These are phyloP conservation scores for Cladosporium sp. DNA, from an alignment of 2,329 filamentous ascomycete species.

Conservation along the genomic window DNA sequence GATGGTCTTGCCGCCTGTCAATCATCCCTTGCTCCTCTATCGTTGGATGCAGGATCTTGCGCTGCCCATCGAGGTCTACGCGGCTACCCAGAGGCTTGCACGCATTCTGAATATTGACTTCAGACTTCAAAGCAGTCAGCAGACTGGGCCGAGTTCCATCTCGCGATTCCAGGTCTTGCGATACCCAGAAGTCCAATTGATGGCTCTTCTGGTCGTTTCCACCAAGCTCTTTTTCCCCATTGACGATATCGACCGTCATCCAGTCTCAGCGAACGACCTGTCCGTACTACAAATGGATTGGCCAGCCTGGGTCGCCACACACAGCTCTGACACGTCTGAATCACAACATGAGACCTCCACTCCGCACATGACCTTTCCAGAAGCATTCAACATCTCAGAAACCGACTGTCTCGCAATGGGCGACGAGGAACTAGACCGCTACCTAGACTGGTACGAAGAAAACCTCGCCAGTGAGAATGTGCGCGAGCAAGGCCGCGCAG, in stretches of 20 bases:
- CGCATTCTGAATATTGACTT: slow-evolving; percentile 48
- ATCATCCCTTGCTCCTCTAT: slow-evolving; percentile 62
- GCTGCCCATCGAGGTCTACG: slow-evolving; percentile 67
- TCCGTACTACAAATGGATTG: slow-evolving; percentile 64
- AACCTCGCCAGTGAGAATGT: slow-evolving; percentile 53
- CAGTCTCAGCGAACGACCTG: slow-evolving; percentile 50
- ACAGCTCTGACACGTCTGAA: slow-evolving; percentile 29
- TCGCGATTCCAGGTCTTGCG: slow-evolving; percentile 45
- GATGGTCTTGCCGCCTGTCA: slow-evolving; percentile 68
- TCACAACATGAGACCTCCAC: background rate
- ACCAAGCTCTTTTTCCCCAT: slow-evolving; percentile 78
- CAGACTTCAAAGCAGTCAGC: slow-evolving; percentile 26
- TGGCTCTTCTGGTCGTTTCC: slow-evolving; percentile 66
- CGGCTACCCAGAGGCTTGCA: slow-evolving; percentile 54
- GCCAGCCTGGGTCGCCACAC: slow-evolving; percentile 55
- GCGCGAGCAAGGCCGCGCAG: slow-evolving; percentile 29
- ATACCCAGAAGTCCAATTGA: slow-evolving; percentile 70
- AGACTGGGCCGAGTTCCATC: slow-evolving; percentile 19
- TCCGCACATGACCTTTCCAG: slow-evolving; percentile 30
- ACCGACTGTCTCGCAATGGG: slow-evolving; percentile 59
- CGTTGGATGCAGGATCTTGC: slow-evolving; percentile 66
- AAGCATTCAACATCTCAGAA: slow-evolving; percentile 53
- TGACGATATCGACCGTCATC: slow-evolving; percentile 51
- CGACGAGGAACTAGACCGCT: slow-evolving; percentile 62
- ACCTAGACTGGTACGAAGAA: slow-evolving; percentile 73